phyloP scores from a whole-genome alignment of 768 basidiomycete genomes.

The Ephemerocybe angulata region DNA sequence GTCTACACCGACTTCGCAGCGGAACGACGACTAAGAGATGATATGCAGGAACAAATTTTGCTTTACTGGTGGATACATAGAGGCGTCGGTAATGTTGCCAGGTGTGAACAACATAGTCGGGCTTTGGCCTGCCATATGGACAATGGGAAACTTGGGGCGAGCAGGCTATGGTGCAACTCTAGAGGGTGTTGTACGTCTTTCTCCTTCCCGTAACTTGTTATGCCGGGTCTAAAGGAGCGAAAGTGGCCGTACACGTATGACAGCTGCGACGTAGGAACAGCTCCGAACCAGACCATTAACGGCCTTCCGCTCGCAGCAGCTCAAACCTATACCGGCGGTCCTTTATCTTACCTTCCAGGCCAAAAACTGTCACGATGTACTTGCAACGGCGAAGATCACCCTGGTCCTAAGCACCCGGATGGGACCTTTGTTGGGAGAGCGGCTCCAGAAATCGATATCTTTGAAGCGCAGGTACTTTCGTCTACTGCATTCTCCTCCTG shows the following conservation, averaged over 20 bases:
- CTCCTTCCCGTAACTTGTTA: neutral
- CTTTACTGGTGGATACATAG: constrained; percentile 80
- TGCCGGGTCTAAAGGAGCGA: neutral
- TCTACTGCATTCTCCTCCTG: too few relatives aligned
- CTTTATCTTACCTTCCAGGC: constrained; percentile 72
- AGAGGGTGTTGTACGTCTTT: constrained; percentile 63
- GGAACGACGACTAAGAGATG: constrained; percentile 16
- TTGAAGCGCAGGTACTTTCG: constrained; percentile 85
- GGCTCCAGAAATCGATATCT: constrained; percentile 88
- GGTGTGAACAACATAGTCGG: constrained; percentile 63
- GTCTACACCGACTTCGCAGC: constrained; percentile 12
- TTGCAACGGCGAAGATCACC: constrained; percentile 76
- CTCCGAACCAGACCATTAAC: constrained; percentile 74
- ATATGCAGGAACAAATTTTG: constrained; percentile 82
- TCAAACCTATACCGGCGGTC: constrained; percentile 39
- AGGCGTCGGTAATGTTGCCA: constrained; percentile 60
- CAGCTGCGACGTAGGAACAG: constrained; percentile 80
- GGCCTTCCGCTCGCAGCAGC: constrained; percentile 63
- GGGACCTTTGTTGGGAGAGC: constrained; percentile 76
- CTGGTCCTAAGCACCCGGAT: constrained; percentile 72
- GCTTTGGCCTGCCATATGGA: constrained; percentile 82
- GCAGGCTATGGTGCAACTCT: constrained; percentile 84
- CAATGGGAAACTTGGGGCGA: constrained; percentile 64
- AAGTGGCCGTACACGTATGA: constrained; percentile 86
- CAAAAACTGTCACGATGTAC: constrained; percentile 87